Evolutionary conservation across 208 protist species (phyloP).

Genomic region (Acanthamoeba sp.): DNA sequence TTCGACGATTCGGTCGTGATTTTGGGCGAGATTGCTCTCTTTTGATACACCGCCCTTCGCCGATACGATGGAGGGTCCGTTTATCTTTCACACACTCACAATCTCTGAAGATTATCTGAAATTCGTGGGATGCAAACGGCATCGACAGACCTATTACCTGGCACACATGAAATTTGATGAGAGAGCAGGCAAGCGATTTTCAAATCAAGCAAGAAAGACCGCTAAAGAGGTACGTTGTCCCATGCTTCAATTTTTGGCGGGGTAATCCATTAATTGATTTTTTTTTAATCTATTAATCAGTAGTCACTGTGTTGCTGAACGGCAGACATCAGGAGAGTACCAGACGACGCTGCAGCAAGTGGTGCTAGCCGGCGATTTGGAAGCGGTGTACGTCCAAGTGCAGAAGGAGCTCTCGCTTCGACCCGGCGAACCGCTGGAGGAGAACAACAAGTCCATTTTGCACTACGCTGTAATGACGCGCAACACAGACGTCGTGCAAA

Average conservation of each 20-base stretch:
- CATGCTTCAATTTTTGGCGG: neutral
- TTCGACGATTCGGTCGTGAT: constrained; percentile 47
- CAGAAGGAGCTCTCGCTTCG: constrained; percentile 11
- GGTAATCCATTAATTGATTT: neutral
- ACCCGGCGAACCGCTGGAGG: neutral
- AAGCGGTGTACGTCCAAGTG: constrained; percentile 55
- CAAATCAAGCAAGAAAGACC: neutral
- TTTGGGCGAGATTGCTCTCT: neutral
- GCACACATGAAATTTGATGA: constrained; percentile 60
- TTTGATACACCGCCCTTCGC: neutral
- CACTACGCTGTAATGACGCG: constrained; percentile 71
- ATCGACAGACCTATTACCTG: constrained; percentile 27
- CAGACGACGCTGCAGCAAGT: constrained; percentile 73
- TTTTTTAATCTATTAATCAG: neutral
- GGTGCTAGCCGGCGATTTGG: constrained; percentile 26
- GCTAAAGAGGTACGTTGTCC: constrained; percentile 22
- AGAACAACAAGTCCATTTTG: constrained; percentile 71
- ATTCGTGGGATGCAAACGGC: neutral
- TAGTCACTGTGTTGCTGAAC: neutral
- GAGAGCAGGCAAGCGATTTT: constrained; percentile 43
- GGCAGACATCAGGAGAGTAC: constrained; percentile 65
- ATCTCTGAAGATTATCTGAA: neutral
- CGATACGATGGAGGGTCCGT: constrained; percentile 53
- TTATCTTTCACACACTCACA: neutral
- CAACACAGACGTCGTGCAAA: constrained; percentile 23